Evolutionary conservation across 2,329 filamentous ascomycete genomes (phyloP).

Genomic region (Emericellopsis atlantica): DNA sequence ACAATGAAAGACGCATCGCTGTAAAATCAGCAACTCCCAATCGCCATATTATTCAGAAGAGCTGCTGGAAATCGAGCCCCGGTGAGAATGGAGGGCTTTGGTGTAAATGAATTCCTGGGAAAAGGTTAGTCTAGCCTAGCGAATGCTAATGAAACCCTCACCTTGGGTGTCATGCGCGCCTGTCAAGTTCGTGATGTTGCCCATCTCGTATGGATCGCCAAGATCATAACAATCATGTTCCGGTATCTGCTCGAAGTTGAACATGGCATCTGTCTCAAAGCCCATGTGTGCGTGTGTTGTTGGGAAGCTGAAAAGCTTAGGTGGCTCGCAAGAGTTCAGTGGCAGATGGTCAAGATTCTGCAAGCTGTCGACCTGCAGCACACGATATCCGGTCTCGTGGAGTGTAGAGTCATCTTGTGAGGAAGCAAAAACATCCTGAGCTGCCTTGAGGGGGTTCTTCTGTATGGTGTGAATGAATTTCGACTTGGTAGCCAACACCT

Average conservation of each 20-base stretch:
- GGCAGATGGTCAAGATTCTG: constrained; percentile 7
- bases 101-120: too few species aligned
- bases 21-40: too few species aligned
- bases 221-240: constrained; percentile 10
- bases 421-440: constrained; percentile 8
- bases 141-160: too few species aligned
- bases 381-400: constrained; percentile 3
- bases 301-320: constrained; percentile 7
- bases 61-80: too few species aligned
- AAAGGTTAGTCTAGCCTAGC: too few species aligned
- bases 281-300: constrained; percentile 2
- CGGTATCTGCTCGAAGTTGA: constrained; percentile 7
- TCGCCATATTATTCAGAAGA: too few species aligned
- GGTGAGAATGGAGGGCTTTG: too few species aligned
- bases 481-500: constrained; percentile 3
- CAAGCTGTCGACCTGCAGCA: constrained; percentile 6
- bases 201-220: constrained; percentile 8
- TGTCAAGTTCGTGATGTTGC: too few species aligned
- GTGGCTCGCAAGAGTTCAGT: constrained; percentile 4
- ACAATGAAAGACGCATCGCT: too few species aligned
- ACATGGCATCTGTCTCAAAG: constrained; percentile 1
- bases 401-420: constrained; percentile 5
- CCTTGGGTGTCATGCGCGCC: too few species aligned
- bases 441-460: constrained; percentile 7
- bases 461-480: constrained; percentile 8